Evolutionary conservation across 257 asterid genomes (phyloP).

Genomic region (Nicotiana paniculata): DNA sequence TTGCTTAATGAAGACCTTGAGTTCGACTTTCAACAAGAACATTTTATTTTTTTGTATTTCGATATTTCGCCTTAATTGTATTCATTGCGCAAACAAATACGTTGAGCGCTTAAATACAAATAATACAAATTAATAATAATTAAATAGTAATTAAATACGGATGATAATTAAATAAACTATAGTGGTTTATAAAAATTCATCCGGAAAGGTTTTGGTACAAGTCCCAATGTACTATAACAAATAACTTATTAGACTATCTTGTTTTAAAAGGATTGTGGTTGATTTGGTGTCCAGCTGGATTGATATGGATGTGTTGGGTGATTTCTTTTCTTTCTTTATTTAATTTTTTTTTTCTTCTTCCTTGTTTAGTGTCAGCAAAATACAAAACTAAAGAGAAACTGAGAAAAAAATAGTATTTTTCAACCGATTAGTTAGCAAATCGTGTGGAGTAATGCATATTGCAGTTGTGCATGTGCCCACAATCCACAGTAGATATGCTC

Average conservation of each 20-base stretch:
- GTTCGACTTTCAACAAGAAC: conserved; percentile 76
- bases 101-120: no score
- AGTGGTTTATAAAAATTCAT: no score
- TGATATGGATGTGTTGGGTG: conserved; percentile 14
- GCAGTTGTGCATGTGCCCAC: conserved; percentile 33
- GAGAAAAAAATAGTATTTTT: neutral
- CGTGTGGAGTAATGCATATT: conserved; percentile 13
- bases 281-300: conserved; percentile 34
- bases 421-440: neutral
- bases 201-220: conserved; percentile 8
- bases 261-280: conserved; percentile 27
- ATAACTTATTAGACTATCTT: conserved; percentile 19
- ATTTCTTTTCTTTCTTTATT: neutral
- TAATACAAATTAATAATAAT: no score
- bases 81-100: no score
- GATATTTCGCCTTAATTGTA: no score
- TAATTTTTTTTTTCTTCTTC: neutral
- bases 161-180: no score
- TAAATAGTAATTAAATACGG: no score
- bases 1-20: conserved; percentile 43
- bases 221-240: neutral
- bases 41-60: neutral
- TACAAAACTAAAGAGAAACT: neutral
- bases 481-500: conserved; percentile 42
- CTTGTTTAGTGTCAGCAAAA: neutral